Evolutionary conservation across 768 basidiomycete genomes (phyloP).

Genomic region (Lyophyllum shimeji): DNA sequence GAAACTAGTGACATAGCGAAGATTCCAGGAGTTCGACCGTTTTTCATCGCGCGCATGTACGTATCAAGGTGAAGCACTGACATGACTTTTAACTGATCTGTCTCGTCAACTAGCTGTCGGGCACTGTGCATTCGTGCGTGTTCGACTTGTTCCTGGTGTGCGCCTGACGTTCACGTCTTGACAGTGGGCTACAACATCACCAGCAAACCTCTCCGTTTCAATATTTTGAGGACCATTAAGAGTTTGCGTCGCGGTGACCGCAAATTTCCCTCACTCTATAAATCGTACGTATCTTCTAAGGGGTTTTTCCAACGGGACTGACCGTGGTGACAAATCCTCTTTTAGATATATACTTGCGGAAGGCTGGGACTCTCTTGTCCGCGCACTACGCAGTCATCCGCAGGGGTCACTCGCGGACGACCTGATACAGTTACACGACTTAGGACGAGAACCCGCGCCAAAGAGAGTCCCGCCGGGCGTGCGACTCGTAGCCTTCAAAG

Average conservation of each 20-base stretch:
- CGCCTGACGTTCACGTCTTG: neutral
- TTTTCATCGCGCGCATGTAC: constrained; percentile 51
- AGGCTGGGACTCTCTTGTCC: constrained; percentile 25
- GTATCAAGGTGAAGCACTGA: constrained; percentile 19
- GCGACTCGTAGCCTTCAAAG: constrained; percentile 10
- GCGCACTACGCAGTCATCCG: constrained; percentile 18
- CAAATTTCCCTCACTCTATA: constrained; percentile 11
- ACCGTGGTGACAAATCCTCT: neutral
- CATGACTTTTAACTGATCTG: neutral
- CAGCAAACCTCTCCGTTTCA: constrained; percentile 12
- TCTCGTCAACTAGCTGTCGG: constrained; percentile 37
- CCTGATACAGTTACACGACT: constrained; percentile 23
- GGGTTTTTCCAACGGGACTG: neutral
- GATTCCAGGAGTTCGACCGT: constrained; percentile 25
- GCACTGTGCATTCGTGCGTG: constrained; percentile 43
- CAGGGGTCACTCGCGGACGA: constrained; percentile 21
- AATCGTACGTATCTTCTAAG: constrained; percentile 9
- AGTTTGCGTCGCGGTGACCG: constrained; percentile 16
- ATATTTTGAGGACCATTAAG: constrained; percentile 18
- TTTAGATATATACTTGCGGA: constrained; percentile 22
- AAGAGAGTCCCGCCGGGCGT: neutral
- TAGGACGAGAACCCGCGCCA: constrained; percentile 7
- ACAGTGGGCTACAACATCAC: constrained; percentile 30
- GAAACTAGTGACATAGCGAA: constrained; percentile 21
- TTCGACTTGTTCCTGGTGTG: neutral